Evolutionary conservation across 2,329 filamentous ascomycete species (phyloP), one percentile per base, ranked within the genome.

Genomic region (Nemania diffusa): DNA sequence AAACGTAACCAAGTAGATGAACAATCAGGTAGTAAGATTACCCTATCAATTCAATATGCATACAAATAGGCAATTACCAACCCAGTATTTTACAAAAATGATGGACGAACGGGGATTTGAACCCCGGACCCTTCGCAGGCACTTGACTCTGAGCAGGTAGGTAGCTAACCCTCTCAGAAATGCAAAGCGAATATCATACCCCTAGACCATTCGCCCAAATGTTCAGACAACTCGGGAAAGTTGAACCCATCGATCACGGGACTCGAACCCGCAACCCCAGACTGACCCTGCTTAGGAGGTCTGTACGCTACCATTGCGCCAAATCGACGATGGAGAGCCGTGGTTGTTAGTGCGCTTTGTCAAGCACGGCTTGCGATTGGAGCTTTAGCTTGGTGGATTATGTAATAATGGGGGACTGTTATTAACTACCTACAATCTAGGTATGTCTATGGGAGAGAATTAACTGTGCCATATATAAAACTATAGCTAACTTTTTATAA

Each of bases 171-270:
- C 17, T 4, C 34, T 40, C 20, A 40, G 32, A 40, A n/a, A 57
- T 69, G 67, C 67, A 64, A 69, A 69, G 67, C 60, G 67, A 69
- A 64, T 69, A 69, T 69, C 64, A 69, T 69, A 69, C 67, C 67
- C 29, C 67, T 69, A 69, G 65, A 69, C 65, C 61, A 69, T 68
- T 59, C 61, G 62, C 64, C 64, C 68, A 32, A 50, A 26, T 26
- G 22, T 50, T 26, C 11, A 50, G 46, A n/a, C 20, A 24, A 1
- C 17, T 17, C n/a, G 6, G n/a, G n/a, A 22, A 27, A 29, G 29
- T n/a, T 20, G 22, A 22, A 29, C 9, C 46, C 65, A 62, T 62
- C 62, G 65, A 68, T 62, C 65, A 65, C 55, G 62, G 65, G 62
- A 68, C 62, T 68, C 62, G 62, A 67, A 65, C 57, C 62, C 65